A percentile compares a stretch with the other conserved stretches of the same genome.
Conservation (phyloP, 345 rosid genomes). For the Linum lewisii region DNA sequence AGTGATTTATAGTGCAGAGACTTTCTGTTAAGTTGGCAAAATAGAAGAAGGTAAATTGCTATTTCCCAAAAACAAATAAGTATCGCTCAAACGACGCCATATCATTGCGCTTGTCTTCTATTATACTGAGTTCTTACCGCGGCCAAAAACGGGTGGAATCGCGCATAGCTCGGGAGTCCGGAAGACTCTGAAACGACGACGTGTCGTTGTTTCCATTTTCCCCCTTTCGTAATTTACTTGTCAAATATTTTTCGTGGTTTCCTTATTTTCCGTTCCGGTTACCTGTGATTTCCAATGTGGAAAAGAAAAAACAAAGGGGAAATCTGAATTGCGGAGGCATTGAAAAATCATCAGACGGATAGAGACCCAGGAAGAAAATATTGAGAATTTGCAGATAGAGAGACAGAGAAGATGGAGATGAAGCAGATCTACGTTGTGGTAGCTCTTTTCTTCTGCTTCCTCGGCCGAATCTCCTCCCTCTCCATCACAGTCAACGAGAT, state of each 20-base stretch:
- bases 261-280: neutral
- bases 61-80: no score
- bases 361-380: neutral
- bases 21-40: no score
- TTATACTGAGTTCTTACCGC: neutral
- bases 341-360: conserved; percentile 7
- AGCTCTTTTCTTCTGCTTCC: conserved; percentile 27
- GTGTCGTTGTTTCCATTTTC: neutral
- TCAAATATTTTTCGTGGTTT: neutral
- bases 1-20: no score
- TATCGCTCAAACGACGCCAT: no score
- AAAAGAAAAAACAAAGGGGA: neutral
- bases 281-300: neutral
- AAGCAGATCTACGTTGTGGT: conserved; percentile 24
- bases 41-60: no score
- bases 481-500: conserved; percentile 82
- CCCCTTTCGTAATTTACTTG: neutral
- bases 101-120: no score
- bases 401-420: conserved; percentile 26
- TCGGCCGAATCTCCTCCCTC: conserved; percentile 45
- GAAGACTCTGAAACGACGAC: neutral
- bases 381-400: conserved; percentile 1
- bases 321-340: neutral
- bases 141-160: neutral
- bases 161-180: neutral